phyloP scores from a whole-genome alignment of 495 filamentous ascomycete species.

The Penicilliopsis zonata region DNA sequence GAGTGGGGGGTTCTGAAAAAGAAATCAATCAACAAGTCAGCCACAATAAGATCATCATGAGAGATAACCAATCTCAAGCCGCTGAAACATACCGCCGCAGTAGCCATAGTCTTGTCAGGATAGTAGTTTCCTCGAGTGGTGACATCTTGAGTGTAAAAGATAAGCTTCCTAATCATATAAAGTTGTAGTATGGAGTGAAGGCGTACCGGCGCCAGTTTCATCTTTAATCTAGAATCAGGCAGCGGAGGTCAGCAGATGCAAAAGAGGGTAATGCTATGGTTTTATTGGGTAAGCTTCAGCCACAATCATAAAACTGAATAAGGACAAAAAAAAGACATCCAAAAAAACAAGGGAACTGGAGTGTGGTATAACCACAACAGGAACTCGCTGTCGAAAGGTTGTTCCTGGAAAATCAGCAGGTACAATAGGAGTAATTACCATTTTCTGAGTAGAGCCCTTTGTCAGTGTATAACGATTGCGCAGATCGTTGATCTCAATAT shows the following conservation, averaged over 20 bases:
- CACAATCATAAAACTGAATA: conserved; percentile 42
- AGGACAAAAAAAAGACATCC: conserved; percentile 11
- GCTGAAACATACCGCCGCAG: conserved; percentile 58
- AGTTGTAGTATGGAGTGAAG: conserved; percentile 39
- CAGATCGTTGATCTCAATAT: conserved; percentile 96
- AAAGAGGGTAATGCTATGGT: conserved; percentile 71
- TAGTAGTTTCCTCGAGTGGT: conserved; percentile 94
- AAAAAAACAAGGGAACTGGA: too few species aligned
- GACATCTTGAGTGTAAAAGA: conserved; percentile 73
- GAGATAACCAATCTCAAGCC: not conserved
- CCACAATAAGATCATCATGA: conserved; percentile 2
- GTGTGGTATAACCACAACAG: conserved; percentile 24
- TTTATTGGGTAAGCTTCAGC: conserved; percentile 70
- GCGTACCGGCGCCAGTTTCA: conserved; percentile 99
- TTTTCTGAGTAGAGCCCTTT: conserved; percentile 95
- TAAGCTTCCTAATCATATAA: conserved; percentile 44
- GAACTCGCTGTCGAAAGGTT: conserved; percentile 21
- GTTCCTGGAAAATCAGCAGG: conserved; percentile 70
- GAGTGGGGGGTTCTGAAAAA: conserved; percentile 76
- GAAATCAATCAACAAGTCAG: conserved; percentile 1
- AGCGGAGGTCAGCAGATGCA: conserved; percentile 94
- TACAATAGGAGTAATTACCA: conserved; percentile 84
- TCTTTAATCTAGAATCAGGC: conserved; percentile 99
- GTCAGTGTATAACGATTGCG: conserved; percentile 96
- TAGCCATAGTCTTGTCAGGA: conserved; percentile 95